Base-by-base conservation (phyloP, 1,139 yeast genomes). In the Williopsis jadinii region DNA sequence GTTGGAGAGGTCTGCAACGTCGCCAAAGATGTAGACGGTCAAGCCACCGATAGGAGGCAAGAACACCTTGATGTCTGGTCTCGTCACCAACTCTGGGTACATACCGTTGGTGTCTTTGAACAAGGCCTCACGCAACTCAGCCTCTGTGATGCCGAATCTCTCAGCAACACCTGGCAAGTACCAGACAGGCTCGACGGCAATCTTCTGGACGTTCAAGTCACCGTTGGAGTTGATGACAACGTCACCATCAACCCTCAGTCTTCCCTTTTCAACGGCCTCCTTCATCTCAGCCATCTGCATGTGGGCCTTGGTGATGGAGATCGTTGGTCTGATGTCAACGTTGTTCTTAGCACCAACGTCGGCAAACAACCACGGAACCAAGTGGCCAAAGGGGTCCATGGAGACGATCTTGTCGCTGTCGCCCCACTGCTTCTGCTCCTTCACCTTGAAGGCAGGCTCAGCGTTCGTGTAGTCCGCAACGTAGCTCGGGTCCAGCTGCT, bases 141-240 rank as follows among this genome's bases (percentile, higher is more conserved):
- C 60, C 52, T 77, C 84, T 32, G 72, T 64, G 46, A 77, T 70
- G 28, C 73, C 73, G 54, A 77, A 71, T 49, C 80, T 71, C 56
- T 73, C 66, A 28, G 83, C 84, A 42, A 77, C 79, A 19, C 80
- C 81, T 3, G 84, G 84, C 43, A 77, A 62, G 51, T 74, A 71
- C 83, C 84, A 77, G 32, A 77, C 83, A 11, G 83, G 83, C 51
- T 77, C 84, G 32, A 75, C 77, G 1, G 83, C 84, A 44, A 77
- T 67, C 55, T 77, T 77, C 33, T 80, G 72, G 32, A 75, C 79
- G 27, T 73, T 73, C 54, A 77, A 61, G 50, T 77, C 83, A 50
- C 84, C 84, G 41, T 68, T 59, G 28, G 65, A 62, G 56, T 77
- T 77, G 46, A 76, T 60, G 26, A 77, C 82, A 49, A 77, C 59